Evolutionary conservation across 2,329 filamentous ascomycete species (phyloP), one percentile per base, ranked within the genome.

Genomic region (Graphiopsis chlorocephala): DNA sequence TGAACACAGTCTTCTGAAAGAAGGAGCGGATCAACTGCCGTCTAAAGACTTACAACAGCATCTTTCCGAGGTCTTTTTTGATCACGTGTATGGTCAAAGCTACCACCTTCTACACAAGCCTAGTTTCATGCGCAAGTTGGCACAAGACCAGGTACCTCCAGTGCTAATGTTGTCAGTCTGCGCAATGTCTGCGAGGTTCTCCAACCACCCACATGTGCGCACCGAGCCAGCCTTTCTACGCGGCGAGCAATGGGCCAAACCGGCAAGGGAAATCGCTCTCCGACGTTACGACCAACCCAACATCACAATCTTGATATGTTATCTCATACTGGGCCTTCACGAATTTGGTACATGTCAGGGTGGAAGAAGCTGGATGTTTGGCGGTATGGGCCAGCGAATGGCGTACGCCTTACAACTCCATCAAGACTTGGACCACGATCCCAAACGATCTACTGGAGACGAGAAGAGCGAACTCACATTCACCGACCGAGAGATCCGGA

Each of bases 331-430:
- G 17, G 93, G 93, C 3, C 82, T 99, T 42, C 94, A 99, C 75
- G 94, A 97, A 73, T 98, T 98, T 72, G 95, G 95, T 63, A 98
- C 94, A 14, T 98, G 95, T 74, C 94, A 98, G 75, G 95, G 95
- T 64, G 94, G 93, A 15, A 86, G 94, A 69, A 97, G 93, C 75
- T 99, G 95, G 95, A 92, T 96, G 66, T 86, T 98, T 68, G 93
- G 93, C 20, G 95, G 95, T 0, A 93, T 96, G 82, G 95, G 94
- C 15, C 93, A 97, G 73, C 86, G 95, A 45, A 98, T 98, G 95
- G 95, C 94, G 10, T 97, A 96, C 77, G 95, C 95, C 15, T 81
- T 99, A 53, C 94, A 98, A 75, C 81, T 99, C 29, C 95, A 99
- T 79, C 91, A 90, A 74, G 95, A 98, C 75, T 84, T 97, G 29